Percentiles rank a stretch among this genome's conserved stretches.
Evolutionary conservation across 2,329 filamentous ascomycete species (phyloP).

Genomic region (Clarireedia homoeocarpa): DNA sequence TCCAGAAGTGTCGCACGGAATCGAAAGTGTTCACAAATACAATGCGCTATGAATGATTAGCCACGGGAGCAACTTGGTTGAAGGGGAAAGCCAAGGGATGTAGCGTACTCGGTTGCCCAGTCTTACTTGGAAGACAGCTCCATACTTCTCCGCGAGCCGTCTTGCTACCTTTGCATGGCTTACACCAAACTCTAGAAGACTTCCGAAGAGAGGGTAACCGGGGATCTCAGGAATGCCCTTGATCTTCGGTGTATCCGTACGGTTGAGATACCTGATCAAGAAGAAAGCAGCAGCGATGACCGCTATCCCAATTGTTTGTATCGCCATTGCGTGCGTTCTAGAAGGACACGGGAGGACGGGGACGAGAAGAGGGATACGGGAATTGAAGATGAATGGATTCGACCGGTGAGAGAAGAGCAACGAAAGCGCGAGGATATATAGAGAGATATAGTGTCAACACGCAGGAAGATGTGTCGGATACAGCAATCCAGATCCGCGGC

Average conservation of each 20-base stretch:
- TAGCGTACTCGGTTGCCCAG: constrained; percentile 9
- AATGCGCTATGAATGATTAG: constrained; percentile 43
- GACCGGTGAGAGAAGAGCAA: not conserved
- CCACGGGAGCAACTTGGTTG: not conserved
- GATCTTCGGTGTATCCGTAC: constrained; percentile 14
- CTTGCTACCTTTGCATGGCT: constrained; percentile 11
- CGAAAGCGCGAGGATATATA: not conserved
- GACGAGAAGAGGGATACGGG: not conserved
- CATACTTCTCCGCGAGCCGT: constrained; percentile 12
- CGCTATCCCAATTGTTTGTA: constrained; percentile 6
- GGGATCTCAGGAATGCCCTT: constrained; percentile 12
- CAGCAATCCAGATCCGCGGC: not conserved
- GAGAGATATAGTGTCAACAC: no score
- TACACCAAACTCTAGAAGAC: constrained; percentile 12
- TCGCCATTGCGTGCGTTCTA: constrained; percentile 4
- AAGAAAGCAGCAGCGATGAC: constrained; percentile 4
- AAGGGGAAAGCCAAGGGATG: not conserved
- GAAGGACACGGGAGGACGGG: not conserved
- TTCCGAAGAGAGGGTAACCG: constrained; percentile 13
- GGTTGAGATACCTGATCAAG: constrained; percentile 7
- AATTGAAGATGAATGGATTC: not conserved
- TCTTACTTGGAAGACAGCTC: constrained; percentile 13
- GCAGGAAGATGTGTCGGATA: no score
- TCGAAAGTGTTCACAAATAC: constrained; percentile 75
- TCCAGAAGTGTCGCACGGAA: constrained; percentile 66